A percentile compares a stretch with the other conserved stretches of the same genome.
These are phyloP conservation scores for Citrus australasica DNA, from an alignment of 345 rosid genomes.

Conservation along the genomic window DNA sequence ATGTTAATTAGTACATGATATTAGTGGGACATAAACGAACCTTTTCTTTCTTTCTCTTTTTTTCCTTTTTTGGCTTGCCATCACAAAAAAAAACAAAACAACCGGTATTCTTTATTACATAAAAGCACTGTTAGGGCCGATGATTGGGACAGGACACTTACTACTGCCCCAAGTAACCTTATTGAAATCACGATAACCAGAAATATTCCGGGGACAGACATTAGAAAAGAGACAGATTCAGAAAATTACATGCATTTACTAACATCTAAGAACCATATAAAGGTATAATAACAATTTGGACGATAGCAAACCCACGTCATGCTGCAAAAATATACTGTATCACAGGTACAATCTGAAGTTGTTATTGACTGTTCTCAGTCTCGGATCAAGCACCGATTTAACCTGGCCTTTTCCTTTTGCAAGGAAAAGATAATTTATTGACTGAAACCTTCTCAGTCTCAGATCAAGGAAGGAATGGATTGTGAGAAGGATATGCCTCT, in stretches of 20 bases:
- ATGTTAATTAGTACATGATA: too few relatives aligned
- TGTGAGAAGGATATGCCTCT: constrained; percentile 63
- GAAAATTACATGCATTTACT: neutral
- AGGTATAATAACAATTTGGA: neutral
- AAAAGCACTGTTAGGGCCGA: neutral
- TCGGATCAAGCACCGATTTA: neutral
- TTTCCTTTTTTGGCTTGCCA: too few relatives aligned
- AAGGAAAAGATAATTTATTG: neutral
- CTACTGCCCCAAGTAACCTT: neutral
- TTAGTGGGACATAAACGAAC: neutral
- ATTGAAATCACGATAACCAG: neutral
- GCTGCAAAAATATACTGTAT: neutral
- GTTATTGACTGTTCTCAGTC: neutral
- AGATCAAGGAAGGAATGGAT: constrained; percentile 80
- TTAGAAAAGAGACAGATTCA: neutral
- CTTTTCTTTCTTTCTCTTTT: too few relatives aligned
- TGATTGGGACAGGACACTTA: neutral
- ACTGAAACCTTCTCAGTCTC: too few relatives aligned
- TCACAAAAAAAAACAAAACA: too few relatives aligned
- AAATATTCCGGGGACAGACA: too few relatives aligned
- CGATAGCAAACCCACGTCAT: neutral
- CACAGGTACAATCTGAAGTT: neutral
- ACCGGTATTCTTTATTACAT: neutral
- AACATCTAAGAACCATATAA: neutral
- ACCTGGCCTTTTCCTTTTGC: neutral